A percentile compares a stretch with the other conserved stretches of the same genome.
phyloP scores from a whole-genome alignment of 2,329 filamentous ascomycete genomes.

The Pseudogymnoascus sp. region DNA sequence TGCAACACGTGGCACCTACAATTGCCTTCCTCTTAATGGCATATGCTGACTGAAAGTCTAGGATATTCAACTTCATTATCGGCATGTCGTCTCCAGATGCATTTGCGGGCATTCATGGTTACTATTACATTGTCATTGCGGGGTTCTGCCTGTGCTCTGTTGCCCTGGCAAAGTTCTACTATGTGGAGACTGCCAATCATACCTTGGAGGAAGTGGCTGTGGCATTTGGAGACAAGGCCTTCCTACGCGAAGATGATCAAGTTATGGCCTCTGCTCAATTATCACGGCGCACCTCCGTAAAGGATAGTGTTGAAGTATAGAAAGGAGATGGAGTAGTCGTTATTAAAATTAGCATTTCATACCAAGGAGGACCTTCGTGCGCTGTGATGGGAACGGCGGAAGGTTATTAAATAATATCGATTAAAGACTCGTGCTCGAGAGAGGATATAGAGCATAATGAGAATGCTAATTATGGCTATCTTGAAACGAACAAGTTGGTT shows the following conservation, averaged over 20 bases:
- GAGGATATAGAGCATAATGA: background rate
- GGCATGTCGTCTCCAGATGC: conserved; percentile 37
- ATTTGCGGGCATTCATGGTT: conserved; percentile 35
- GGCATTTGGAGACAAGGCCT: conserved; percentile 36
- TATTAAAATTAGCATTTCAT: background rate
- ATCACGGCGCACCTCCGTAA: background rate
- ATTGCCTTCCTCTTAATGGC: conserved; percentile 21
- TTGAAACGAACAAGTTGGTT: background rate
- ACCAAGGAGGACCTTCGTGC: background rate
- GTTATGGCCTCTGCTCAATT: background rate
- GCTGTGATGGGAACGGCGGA: background rate
- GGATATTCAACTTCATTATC: conserved; percentile 21
- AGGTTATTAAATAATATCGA: background rate
- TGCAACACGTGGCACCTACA: conserved; percentile 20
- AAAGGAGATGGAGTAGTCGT: background rate
- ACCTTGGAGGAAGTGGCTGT: conserved; percentile 34
- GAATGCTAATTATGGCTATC: background rate
- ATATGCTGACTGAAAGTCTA: conserved; percentile 25
- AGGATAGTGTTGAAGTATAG: background rate
- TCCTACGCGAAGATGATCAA: conserved; percentile 16
- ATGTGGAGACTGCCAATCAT: conserved; percentile 34
- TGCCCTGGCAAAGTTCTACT: conserved; percentile 33
- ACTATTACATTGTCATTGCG: conserved; percentile 37
- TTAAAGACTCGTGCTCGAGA: background rate
- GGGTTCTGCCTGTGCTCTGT: conserved; percentile 35